phyloP scores from a whole-genome alignment of 164 flowering plant species.

The Macadamia integrifolia region DNA sequence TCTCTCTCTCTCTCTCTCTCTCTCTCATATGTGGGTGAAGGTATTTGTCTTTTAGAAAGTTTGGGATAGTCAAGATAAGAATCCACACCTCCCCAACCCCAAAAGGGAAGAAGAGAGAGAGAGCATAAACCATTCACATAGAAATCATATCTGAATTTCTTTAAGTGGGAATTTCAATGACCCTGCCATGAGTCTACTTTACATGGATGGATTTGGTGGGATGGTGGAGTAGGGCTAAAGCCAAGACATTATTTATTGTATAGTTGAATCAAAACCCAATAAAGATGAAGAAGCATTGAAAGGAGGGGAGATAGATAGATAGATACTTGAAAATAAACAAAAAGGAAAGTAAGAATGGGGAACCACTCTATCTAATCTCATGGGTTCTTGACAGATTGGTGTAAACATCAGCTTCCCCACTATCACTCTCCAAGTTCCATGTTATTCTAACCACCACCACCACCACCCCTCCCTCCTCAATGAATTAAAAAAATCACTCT shows the following conservation, averaged over 20 bases:
- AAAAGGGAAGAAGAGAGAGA: constrained; percentile 5
- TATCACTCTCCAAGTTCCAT: constrained; percentile 10
- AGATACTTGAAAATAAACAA: neutral
- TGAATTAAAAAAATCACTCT: too few relatives aligned
- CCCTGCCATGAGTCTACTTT: constrained; percentile 22
- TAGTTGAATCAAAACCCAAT: constrained; percentile 28
- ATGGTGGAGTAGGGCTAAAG: constrained; percentile 23
- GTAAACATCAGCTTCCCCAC: constrained; percentile 16
- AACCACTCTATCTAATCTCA: neutral
- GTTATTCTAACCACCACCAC: neutral
- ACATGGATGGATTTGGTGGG: constrained; percentile 19
- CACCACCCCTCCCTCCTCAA: too few relatives aligned
- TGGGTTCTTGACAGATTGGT: constrained; percentile 9
- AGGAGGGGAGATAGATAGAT: neutral
- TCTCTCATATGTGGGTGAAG: constrained; percentile 1
- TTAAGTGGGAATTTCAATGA: constrained; percentile 39
- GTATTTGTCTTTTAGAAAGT: constrained; percentile 19
- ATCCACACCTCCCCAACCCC: constrained; percentile 3
- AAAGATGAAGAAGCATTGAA: constrained; percentile 10
- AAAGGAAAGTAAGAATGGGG: neutral
- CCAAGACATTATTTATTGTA: constrained; percentile 19
- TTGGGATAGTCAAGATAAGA: constrained; percentile 20
- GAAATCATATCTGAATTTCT: constrained; percentile 26
- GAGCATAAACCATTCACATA: constrained; percentile 21
- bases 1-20: constrained; percentile 3